phyloP scores from a whole-genome alignment of 2,329 filamentous ascomycete species.

The Aspergillus vadensis region DNA sequence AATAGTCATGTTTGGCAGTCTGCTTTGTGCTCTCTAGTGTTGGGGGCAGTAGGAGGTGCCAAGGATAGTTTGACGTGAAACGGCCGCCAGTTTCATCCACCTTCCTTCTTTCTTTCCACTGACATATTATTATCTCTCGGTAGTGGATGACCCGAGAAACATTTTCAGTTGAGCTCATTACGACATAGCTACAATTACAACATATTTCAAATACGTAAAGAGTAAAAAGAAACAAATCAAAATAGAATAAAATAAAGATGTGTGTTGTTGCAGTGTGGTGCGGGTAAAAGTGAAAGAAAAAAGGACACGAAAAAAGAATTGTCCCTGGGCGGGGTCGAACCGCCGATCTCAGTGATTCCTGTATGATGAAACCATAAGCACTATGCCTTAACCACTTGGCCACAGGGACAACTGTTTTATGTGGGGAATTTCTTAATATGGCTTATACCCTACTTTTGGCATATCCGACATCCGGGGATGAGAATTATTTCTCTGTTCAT shows the following conservation, averaged over 20 bases:
- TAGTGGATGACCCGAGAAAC: too few species aligned
- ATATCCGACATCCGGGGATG: not conserved
- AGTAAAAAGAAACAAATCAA: not conserved
- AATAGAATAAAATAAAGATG: not conserved
- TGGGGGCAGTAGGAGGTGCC: not conserved
- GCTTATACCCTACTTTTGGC: not conserved
- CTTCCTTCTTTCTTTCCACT: too few species aligned
- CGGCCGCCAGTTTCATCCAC: not conserved
- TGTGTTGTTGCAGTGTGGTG: too few species aligned
- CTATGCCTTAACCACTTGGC: slow-evolving; percentile 6
- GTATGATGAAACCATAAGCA: slow-evolving; percentile 3
- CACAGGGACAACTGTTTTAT: slow-evolving; percentile 3
- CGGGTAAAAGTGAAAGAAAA: not conserved
- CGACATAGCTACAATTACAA: too few species aligned
- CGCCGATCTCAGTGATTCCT: slow-evolving; percentile 7
- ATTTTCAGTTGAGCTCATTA: too few species aligned
- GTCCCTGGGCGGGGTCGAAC: slow-evolving; percentile 7
- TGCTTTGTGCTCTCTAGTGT: not conserved
- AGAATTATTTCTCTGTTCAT: not conserved
- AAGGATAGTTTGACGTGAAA: not conserved
- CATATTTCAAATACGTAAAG: too few species aligned
- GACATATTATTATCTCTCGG: too few species aligned
- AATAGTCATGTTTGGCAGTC: not conserved
- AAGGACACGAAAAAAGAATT: not conserved
- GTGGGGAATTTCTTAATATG: not conserved